These are phyloP conservation scores for Cupressus sempervirens DNA, from an alignment of 75 land plant genomes.

Conservation along the genomic window DNA sequence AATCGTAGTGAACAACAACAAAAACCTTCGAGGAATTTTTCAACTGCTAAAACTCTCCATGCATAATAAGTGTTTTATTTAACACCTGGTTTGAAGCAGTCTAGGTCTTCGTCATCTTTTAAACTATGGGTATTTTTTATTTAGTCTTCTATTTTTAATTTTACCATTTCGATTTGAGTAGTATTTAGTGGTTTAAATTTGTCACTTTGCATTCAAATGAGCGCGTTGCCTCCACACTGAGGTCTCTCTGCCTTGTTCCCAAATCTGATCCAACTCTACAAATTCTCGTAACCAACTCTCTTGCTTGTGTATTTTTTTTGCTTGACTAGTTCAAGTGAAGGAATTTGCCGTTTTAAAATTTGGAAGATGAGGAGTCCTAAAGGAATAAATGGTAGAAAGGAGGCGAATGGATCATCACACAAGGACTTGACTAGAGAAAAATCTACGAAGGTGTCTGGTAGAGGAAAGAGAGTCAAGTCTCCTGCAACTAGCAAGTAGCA, in stretches of 20 bases:
- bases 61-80: too few species aligned
- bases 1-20: too few species aligned
- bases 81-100: too few species aligned
- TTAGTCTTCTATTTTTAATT: too few species aligned
- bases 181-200: too few species aligned
- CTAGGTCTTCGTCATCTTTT: too few species aligned
- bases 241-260: not conserved
- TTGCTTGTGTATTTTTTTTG: not conserved
- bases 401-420: conserved; percentile 4
- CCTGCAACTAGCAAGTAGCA: conserved; percentile 5
- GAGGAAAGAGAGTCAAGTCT: conserved; percentile 21
- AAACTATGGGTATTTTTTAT: too few species aligned
- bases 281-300: not conserved
- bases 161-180: too few species aligned
- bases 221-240: not conserved
- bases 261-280: not conserved
- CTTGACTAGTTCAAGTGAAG: too few species aligned
- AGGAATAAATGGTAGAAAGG: conserved; percentile 15
- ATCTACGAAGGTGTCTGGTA: conserved; percentile 12
- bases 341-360: too few species aligned
- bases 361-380: conserved; percentile 6
- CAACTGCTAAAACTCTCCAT: too few species aligned
- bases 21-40: too few species aligned
- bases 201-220: not conserved
- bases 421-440: not conserved